Base-by-base conservation (phyloP, 2,329 filamentous ascomycete genomes). In the Xylaria sp. region DNA sequence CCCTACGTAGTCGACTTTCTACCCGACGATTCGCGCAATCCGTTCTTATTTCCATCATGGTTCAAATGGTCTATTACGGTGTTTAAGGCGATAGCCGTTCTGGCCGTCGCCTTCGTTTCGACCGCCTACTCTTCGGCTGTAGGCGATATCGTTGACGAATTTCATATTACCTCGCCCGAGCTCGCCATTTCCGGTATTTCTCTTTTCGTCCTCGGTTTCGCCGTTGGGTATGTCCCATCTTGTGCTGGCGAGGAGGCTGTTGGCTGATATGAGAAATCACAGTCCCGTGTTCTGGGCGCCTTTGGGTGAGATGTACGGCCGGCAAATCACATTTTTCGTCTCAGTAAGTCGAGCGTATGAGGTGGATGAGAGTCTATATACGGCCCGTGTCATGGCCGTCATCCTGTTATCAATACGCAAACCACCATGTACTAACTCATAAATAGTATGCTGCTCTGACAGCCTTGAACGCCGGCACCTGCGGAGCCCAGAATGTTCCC, bases 1-100 rank as follows among this genome's bases (percentile, higher is more conserved):
- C 90, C 90, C 1, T 92, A 85, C 65, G 76, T 87, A 31, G 88
- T 92, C 66, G 84, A 86, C 57, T 93, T 88, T 77, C 82, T 91
- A 21, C 82, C 85, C 17, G 75, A 86, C 54, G 90, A 93, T 72
- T 82, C 84, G 9, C 83, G 85, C 65, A 90, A 92, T 73, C 88
- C 90, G 0, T 83, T 89, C 80, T 78, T 79, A 49, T 90, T 87
- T 15, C 62, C 64, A 19, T 43, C 55, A 33, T 67, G 62, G 62
- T 62, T 49, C 31, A 91, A 91, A 77, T 92, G 90, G 89, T 72
- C 73, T 29, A 85, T 89, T 65, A 89, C 87, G 1, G 71, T 84
- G 54, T 73, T 89, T 40, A 85, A 89, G 58, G 88, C 89, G 11
- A 68, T 89, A 27, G 85, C 89, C 13, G 90, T 88, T 1, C 80